Evolutionary conservation across 768 basidiomycete genomes (phyloP).

Genomic region (Mycena sanguinolenta): DNA sequence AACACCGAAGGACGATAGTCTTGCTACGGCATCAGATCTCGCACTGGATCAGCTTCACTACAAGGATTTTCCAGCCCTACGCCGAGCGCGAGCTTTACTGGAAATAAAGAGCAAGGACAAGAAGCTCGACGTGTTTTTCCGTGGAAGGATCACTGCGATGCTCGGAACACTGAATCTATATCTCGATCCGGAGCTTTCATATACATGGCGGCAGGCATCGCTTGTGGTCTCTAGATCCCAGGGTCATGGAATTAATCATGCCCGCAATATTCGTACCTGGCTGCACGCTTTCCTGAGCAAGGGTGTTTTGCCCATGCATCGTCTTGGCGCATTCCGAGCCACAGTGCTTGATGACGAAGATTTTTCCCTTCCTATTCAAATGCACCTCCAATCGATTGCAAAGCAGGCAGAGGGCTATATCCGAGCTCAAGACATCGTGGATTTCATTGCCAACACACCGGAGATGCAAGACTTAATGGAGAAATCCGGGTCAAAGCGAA

Average conservation of each 20-base stretch:
- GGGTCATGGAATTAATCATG: not conserved
- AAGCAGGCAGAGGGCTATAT: constrained; percentile 44
- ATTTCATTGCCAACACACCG: constrained; percentile 41
- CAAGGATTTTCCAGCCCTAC: not conserved
- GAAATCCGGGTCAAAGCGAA: not conserved
- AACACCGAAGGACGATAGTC: not conserved
- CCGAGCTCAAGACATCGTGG: constrained; percentile 46
- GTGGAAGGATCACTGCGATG: not conserved
- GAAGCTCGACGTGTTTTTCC: not conserved
- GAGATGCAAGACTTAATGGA: constrained; percentile 38
- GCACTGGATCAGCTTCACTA: not conserved
- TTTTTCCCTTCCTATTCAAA: constrained; percentile 39
- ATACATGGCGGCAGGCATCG: not conserved
- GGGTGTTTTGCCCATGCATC: constrained; percentile 26
- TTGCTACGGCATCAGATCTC: not conserved
- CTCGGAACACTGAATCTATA: not conserved
- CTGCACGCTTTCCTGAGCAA: not conserved
- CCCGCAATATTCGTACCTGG: not conserved
- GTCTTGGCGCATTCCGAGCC: constrained; percentile 36
- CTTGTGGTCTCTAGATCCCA: not conserved
- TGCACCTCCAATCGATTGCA: constrained; percentile 43
- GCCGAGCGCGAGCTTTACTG: not conserved
- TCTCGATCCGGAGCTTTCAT: not conserved
- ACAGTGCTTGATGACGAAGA: constrained; percentile 51
- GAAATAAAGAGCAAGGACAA: constrained; percentile 1